Evolutionary conservation across 2,329 filamentous ascomycete genomes (phyloP), one percentile per base, ranked within the genome.

Genomic region (Drechslerella stenobrocha): DNA sequence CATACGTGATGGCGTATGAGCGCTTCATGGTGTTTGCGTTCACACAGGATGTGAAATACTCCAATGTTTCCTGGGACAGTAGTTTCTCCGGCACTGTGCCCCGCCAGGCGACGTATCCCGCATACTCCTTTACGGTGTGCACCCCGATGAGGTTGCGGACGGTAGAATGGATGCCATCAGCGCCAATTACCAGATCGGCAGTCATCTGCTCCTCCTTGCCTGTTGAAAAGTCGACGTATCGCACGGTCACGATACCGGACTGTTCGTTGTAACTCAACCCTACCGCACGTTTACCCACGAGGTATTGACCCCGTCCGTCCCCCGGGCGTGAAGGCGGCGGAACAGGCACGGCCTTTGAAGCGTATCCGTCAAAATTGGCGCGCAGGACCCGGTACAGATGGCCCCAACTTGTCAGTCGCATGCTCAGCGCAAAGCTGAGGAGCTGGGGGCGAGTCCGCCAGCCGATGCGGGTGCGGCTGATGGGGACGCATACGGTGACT

Each of bases 401-500:
- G 56, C 80, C 79, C 79, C 79, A 81, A 56, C 77, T 79, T 2
- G 78, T 80, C 79, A 80, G 80, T 58, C 75, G 74, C 71, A 80
- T 79, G 28, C 11, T 30, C 11, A 30, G 28, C 11, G 5, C 28
- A 11, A 30, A 11, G 28, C 11, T 30, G 28, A 71, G 66, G 61
- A 74, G 74, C 18, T 76, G 73, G 0, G 73, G 74, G 8, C 75
- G 72, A 2, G 77, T 73, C 55, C 75, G 76, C 22, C 74, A 30
- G 11, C 5, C 28, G 28, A 30, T 5, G 28, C 5, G 11, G 5
- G 28, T 30, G 5, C 5, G 28, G 11, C 11, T 30, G 28, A 11
- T 5, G 5, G 5, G 28, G 11, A 30, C 11, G 11, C 5, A 30
- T 11, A 30, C 28, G 5, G 28, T 5, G 5, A 30, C 11, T 30